Conservation (phyloP, 1,139 yeast genomes). For the Sugiyamaella grinbergsii region DNA sequence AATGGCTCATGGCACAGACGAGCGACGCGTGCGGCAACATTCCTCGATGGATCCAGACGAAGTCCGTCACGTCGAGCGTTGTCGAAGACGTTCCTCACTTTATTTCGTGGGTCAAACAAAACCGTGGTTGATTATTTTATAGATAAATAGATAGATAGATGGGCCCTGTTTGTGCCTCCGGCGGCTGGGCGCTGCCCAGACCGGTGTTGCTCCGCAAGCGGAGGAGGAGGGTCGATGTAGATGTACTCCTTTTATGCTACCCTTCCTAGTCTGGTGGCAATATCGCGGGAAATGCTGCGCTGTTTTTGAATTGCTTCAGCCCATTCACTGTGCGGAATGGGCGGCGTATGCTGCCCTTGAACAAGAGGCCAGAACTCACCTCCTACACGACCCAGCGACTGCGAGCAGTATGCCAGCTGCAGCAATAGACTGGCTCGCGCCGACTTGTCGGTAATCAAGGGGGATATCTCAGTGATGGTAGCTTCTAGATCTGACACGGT, state of each 20-base stretch:
- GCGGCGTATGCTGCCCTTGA: constrained; percentile 31
- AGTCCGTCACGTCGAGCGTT: constrained; percentile 57
- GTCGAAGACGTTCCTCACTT: constrained; percentile 70
- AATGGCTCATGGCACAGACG: constrained; percentile 67
- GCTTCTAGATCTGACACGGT: constrained; percentile 43
- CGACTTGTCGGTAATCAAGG: constrained; percentile 46
- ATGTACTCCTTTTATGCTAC: not conserved
- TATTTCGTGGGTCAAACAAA: constrained; percentile 49
- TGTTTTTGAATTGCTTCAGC: constrained; percentile 45
- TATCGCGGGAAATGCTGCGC: constrained; percentile 38
- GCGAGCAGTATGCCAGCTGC: constrained; percentile 76
- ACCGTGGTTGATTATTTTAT: constrained; percentile 1
- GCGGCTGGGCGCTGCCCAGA: no score
- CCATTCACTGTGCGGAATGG: constrained; percentile 45
- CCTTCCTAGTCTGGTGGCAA: constrained; percentile 19
- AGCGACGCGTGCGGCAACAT: constrained; percentile 68
- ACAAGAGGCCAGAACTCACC: constrained; percentile 58
- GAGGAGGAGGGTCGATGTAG: no score
- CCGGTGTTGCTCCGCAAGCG: no score
- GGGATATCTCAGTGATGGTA: constrained; percentile 45
- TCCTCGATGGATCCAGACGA: constrained; percentile 64
- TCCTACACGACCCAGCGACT: constrained; percentile 68
- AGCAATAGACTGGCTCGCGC: constrained; percentile 64
- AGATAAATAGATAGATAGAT: constrained; percentile 12
- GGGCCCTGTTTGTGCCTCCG: no score